Conservation (phyloP, 2,329 filamentous ascomycete genomes). For the Ophiostoma sp. region DNA sequence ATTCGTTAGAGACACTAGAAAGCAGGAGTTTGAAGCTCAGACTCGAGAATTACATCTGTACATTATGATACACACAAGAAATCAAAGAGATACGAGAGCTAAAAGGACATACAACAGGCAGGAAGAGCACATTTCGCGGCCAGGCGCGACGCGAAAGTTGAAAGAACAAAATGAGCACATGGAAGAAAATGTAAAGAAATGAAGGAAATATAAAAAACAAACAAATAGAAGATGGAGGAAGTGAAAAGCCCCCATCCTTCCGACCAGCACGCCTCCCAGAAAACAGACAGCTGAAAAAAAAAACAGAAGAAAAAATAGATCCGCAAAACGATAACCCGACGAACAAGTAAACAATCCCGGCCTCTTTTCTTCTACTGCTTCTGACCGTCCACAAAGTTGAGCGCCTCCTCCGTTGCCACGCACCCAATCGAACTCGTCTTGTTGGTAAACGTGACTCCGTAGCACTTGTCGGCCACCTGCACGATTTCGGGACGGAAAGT, state of each 20-base stretch:
- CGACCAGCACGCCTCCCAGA: constrained; percentile 26
- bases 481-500: constrained; percentile 98
- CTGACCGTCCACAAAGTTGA: constrained; percentile 93
- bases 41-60: neutral
- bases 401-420: constrained; percentile 79
- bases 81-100: neutral
- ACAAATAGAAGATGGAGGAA: constrained; percentile 6
- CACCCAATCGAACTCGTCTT: constrained; percentile 95
- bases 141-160: neutral
- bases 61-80: neutral
- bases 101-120: neutral
- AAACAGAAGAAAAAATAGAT: neutral
- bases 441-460: constrained; percentile 89
- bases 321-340: neutral
- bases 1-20: neutral
- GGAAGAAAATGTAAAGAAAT: neutral
- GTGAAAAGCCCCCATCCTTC: constrained; percentile 3
- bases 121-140: neutral
- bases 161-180: neutral
- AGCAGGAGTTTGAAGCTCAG: neutral
- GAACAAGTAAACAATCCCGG: neutral
- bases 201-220: neutral
- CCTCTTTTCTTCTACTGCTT: constrained; percentile 34
- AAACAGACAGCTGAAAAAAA: neutral
- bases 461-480: constrained; percentile 93